Evolutionary conservation across 345 rosid genomes (phyloP).

Genomic region (Dipteronia sinensis): DNA sequence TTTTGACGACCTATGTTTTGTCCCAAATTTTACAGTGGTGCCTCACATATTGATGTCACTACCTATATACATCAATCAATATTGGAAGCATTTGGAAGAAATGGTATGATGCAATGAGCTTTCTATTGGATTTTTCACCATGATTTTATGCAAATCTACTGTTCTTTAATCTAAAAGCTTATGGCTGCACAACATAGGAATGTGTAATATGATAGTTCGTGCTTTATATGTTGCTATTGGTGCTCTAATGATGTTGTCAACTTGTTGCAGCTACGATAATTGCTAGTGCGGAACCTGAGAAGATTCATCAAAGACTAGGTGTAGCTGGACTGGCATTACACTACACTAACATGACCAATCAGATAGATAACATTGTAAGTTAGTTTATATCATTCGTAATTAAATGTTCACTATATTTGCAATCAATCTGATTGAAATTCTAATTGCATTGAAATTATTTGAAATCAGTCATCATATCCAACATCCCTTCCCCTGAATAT

Average conservation of each 20-base stretch:
- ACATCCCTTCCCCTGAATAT: constrained; percentile 62
- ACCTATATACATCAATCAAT: too few species aligned
- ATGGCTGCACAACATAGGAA: too few species aligned
- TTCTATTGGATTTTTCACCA: too few species aligned
- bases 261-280: constrained; percentile 30
- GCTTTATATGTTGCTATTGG: background rate
- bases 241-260: constrained; percentile 15
- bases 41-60: too few species aligned
- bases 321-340: constrained; percentile 85
- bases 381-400: background rate
- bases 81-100: too few species aligned
- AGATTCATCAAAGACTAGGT: constrained; percentile 57
- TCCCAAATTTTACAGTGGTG: too few species aligned
- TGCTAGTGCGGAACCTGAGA: constrained; percentile 23
- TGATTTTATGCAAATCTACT: too few species aligned
- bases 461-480: constrained; percentile 69
- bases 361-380: constrained; percentile 86
- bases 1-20: too few species aligned
- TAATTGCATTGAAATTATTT: constrained; percentile 7
- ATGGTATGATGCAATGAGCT: too few species aligned
- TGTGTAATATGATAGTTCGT: too few species aligned
- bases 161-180: too few species aligned
- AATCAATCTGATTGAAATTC: constrained; percentile 8
- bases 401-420: background rate
- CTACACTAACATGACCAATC: constrained; percentile 83